phyloP scores from a whole-genome alignment of 1,139 yeast genomes.

The Protomyces pachydermus region DNA sequence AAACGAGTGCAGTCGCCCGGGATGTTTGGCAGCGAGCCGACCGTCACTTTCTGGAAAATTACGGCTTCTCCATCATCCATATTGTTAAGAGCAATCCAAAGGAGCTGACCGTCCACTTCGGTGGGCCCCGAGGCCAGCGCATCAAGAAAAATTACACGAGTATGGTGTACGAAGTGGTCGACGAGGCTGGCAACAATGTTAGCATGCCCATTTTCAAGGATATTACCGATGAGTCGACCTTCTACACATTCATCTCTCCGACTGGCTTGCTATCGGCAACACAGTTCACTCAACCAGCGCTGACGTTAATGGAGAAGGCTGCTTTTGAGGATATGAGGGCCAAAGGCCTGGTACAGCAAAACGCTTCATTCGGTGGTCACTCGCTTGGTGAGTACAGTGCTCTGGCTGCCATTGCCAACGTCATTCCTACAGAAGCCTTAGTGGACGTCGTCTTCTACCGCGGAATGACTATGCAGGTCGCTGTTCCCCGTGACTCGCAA shows the following conservation, averaged over 20 bases:
- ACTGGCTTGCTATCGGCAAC: slow-evolving; percentile 96
- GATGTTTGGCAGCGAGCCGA: slow-evolving; percentile 99
- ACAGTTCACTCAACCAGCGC: slow-evolving; percentile 98
- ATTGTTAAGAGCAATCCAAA: slow-evolving; percentile 95
- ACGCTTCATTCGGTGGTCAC: slow-evolving; percentile 96
- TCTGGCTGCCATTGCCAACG: slow-evolving; percentile 91
- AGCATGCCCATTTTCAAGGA: slow-evolving; percentile 94
- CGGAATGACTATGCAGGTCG: slow-evolving; percentile 99
- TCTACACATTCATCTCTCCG: slow-evolving; percentile 84
- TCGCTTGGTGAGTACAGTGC: slow-evolving; percentile 99
- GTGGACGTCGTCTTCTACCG: slow-evolving; percentile 98
- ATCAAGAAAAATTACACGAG: slow-evolving; percentile 91
- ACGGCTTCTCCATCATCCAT: slow-evolving; percentile 93
- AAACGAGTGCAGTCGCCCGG: slow-evolving; percentile 83
- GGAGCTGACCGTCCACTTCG: slow-evolving; percentile 90
- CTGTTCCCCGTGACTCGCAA: slow-evolving; percentile 89
- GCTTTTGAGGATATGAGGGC: slow-evolving; percentile 95
- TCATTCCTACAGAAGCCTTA: slow-evolving; percentile 95
- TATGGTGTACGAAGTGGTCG: slow-evolving; percentile 96
- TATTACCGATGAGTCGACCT: slow-evolving; percentile 73
- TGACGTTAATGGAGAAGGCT: slow-evolving; percentile 98
- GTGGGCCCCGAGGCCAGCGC: slow-evolving; percentile 95
- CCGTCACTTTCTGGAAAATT: slow-evolving; percentile 80
- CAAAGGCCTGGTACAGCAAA: slow-evolving; percentile 90
- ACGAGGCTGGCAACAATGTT: slow-evolving; percentile 72